A percentile compares a stretch with the other conserved stretches of the same genome.
Conservation (phyloP, 306 rosid genomes). For the Cercis canadensis region DNA sequence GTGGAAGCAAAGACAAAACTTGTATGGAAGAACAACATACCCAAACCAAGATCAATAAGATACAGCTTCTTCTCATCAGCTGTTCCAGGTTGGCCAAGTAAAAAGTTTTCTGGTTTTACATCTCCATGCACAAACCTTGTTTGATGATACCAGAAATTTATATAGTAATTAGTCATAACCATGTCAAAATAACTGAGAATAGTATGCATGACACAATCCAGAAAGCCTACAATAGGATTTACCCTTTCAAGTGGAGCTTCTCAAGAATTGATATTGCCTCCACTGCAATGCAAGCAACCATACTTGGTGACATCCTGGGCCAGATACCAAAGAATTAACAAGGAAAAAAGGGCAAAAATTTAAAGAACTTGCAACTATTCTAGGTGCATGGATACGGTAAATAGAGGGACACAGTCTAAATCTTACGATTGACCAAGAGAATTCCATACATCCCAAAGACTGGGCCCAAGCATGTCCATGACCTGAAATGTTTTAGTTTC, state of each 20-base stretch:
- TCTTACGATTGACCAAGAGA: conserved; percentile 83
- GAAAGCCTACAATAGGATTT: conserved; percentile 27
- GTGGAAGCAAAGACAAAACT: neutral
- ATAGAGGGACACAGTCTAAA: conserved; percentile 30
- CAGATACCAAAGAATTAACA: conserved; percentile 40
- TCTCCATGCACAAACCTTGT: conserved; percentile 94
- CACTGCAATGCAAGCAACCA: conserved; percentile 94
- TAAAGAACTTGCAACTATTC: neutral
- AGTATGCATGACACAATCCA: neutral
- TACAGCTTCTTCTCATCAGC: conserved; percentile 88
- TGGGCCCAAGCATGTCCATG: conserved; percentile 98
- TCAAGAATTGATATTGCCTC: conserved; percentile 97
- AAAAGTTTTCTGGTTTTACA: conserved; percentile 94
- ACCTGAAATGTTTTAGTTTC: conserved; percentile 59
- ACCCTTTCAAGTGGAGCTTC: conserved; percentile 96
- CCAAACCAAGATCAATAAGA: conserved; percentile 94
- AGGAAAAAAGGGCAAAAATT: conserved; percentile 3
- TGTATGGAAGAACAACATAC: conserved; percentile 48
- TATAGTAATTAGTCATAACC: conserved; percentile 9
- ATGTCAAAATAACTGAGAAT: conserved; percentile 28
- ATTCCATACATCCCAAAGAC: conserved; percentile 97
- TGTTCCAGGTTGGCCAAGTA: conserved; percentile 92
- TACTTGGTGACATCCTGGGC: conserved; percentile 85
- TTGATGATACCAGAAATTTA: conserved; percentile 25
- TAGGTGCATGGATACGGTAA: conserved; percentile 12